Evolutionary conservation across 2,329 filamentous ascomycete genomes (phyloP).

Genomic region (Coniochaeta prunicola): DNA sequence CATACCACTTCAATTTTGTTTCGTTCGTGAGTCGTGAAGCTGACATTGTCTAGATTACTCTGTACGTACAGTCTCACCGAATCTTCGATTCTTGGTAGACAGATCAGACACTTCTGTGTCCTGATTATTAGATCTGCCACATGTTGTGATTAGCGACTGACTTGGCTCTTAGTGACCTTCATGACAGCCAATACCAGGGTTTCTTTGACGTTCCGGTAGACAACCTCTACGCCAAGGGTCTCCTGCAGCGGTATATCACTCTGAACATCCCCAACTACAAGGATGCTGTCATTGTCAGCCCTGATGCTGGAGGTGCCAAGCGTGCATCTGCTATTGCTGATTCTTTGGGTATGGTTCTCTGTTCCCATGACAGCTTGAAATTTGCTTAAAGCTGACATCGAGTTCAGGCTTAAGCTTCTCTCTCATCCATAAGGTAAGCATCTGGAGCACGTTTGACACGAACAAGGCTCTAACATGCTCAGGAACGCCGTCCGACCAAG

Average conservation of each 20-base stretch:
- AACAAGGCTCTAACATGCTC: neutral
- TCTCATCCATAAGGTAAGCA: neutral
- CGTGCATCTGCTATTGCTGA: slow-evolving; percentile 95
- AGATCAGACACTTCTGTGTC: neutral
- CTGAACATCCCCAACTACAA: slow-evolving; percentile 78
- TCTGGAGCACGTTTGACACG: neutral
- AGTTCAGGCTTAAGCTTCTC: neutral
- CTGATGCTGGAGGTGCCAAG: slow-evolving; percentile 94
- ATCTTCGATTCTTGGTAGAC: neutral
- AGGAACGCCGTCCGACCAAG: slow-evolving; percentile 61
- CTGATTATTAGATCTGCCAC: neutral
- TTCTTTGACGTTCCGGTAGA: slow-evolving; percentile 98
- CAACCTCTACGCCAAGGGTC: slow-evolving; percentile 82
- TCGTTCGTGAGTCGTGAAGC: neutral
- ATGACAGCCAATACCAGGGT: slow-evolving; percentile 94
- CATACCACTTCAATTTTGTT: neutral
- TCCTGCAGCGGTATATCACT: slow-evolving; percentile 65
- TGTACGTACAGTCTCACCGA: neutral
- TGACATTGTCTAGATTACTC: neutral
- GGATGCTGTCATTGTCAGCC: slow-evolving; percentile 87
- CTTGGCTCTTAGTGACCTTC: slow-evolving; percentile 46
- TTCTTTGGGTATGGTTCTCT: slow-evolving; percentile 52
- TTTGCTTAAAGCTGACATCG: neutral
- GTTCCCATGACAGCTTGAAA: neutral
- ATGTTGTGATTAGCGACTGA: neutral